These are phyloP conservation scores for Setaria viridis DNA, from an alignment of 202 grass and related monocot species.

Conservation along the genomic window DNA sequence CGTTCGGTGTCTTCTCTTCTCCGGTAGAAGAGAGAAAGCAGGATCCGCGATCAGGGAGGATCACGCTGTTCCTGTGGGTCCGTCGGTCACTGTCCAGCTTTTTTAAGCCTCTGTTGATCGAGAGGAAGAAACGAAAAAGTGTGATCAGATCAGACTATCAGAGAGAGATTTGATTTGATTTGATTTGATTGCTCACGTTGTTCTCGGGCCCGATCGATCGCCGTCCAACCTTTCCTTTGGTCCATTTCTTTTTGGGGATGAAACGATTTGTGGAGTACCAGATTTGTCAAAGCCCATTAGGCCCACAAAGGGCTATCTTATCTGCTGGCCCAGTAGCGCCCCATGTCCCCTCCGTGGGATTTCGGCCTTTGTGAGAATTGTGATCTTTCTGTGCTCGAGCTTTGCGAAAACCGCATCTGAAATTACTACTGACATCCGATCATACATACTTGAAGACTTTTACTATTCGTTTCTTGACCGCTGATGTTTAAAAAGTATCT, in stretches of 20 bases:
- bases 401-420: background rate
- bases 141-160: background rate
- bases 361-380: background rate
- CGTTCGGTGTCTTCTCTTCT: too few species aligned
- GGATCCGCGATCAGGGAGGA: background rate
- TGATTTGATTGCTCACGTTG: background rate
- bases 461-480: too few species aligned
- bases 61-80: slow-evolving; percentile 6
- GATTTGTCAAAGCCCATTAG: background rate
- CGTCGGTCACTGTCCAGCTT: background rate
- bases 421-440: background rate
- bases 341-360: background rate
- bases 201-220: background rate
- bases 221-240: background rate
- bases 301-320: background rate
- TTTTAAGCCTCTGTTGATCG: background rate
- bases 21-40: background rate
- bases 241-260: background rate
- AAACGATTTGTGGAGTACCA: background rate
- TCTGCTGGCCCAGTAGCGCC: background rate
- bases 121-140: background rate
- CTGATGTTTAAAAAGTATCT: too few species aligned
- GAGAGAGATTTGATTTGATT: background rate
- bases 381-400: background rate
- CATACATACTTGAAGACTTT: too few species aligned